phyloP scores from a whole-genome alignment of 345 rosid species.

The Syzygium aromaticum region DNA sequence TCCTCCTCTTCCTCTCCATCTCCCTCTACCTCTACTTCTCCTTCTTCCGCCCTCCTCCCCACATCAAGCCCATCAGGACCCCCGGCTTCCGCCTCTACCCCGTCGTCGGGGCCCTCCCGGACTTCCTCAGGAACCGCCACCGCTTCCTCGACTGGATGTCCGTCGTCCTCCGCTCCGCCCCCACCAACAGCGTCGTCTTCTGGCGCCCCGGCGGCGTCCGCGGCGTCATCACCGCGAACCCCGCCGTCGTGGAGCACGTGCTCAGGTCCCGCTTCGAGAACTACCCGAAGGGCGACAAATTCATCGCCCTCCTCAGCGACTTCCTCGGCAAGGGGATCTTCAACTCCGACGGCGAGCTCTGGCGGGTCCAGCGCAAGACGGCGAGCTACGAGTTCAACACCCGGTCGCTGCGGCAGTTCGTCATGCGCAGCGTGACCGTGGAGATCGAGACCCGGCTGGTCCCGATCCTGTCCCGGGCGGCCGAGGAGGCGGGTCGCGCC shows the following conservation, averaged over 20 bases:
- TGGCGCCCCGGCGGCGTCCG: slow-evolving; percentile 13
- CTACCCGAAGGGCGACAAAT: slow-evolving; percentile 29
- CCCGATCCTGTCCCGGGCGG: slow-evolving; percentile 11
- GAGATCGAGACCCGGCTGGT: slow-evolving; percentile 20
- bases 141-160: slow-evolving; percentile 35
- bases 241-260: slow-evolving; percentile 24
- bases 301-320: slow-evolving; percentile 17
- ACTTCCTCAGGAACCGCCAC: slow-evolving; percentile 24
- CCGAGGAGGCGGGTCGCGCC: not conserved
- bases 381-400: slow-evolving; percentile 40
- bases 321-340: slow-evolving; percentile 40
- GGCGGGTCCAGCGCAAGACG: slow-evolving; percentile 33
- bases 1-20: slow-evolving; percentile 6
- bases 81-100: slow-evolving; percentile 29
- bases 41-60: not conserved
- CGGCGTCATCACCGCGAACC: slow-evolving; percentile 31
- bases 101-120: slow-evolving; percentile 23
- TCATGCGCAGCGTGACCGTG: slow-evolving; percentile 15
- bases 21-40: slow-evolving; percentile 5
- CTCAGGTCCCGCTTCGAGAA: slow-evolving; percentile 32
- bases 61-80: not conserved
- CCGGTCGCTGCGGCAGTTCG: slow-evolving; percentile 24
- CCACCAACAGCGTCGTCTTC: slow-evolving; percentile 13
- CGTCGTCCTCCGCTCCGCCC: slow-evolving; percentile 15
- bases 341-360: slow-evolving; percentile 30